Conservation (phyloP, 371 early-diverging fungal genomes). For the Chytridium lagenaria region DNA sequence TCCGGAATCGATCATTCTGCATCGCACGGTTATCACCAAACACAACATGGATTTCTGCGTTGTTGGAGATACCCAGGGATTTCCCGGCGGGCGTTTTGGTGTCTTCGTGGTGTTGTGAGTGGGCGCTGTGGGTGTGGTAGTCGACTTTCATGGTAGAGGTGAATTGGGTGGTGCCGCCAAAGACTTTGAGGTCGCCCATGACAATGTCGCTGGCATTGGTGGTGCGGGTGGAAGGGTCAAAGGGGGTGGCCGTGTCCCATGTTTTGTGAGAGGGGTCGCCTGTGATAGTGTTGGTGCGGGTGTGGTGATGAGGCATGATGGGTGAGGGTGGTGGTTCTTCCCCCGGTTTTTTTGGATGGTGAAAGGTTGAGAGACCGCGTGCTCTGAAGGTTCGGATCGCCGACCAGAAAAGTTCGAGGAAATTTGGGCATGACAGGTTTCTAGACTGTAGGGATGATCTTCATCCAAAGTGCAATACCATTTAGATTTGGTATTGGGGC, state of each 20-base stretch:
- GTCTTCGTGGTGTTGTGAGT: not conserved
- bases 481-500: too few species aligned
- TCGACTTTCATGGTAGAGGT: constrained; percentile 44
- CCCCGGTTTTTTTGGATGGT: not conserved
- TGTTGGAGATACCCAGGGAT: constrained; percentile 35
- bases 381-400: too few species aligned
- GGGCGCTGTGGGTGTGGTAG: constrained; percentile 19
- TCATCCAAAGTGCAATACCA: too few species aligned
- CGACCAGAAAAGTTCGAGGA: too few species aligned
- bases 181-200: constrained; percentile 41
- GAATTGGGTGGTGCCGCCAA: constrained; percentile 25
- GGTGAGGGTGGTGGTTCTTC: not conserved
- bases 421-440: too few species aligned
- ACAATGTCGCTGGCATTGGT: constrained; percentile 42
- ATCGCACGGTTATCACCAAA: constrained; percentile 42
- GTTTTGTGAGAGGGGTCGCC: not conserved
- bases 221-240: not conserved
- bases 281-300: not conserved
- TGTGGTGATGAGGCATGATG: not conserved
- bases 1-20: constrained; percentile 28
- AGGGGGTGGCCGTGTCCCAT: not conserved
- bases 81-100: constrained; percentile 40
- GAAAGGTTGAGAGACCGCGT: not conserved
- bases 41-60: constrained; percentile 35
- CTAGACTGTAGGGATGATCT: too few species aligned